Conservation (phyloP, 768 basidiomycete species). For the Pulveroboletus sp. region DNA sequence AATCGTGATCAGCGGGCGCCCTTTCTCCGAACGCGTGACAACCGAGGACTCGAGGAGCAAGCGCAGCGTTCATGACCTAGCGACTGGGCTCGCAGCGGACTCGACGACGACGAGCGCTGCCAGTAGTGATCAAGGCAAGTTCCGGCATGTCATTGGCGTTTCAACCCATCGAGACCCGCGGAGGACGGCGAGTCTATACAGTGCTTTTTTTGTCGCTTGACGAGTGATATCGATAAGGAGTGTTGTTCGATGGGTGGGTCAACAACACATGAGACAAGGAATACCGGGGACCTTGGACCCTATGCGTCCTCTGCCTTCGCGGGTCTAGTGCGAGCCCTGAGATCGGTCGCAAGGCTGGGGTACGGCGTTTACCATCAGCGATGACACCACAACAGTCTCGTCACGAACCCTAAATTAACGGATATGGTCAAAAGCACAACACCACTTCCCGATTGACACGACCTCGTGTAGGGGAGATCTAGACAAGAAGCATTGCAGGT, state of each 20-base stretch:
- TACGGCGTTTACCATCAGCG: constrained; percentile 20
- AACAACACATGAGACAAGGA: neutral
- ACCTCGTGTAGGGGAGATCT: constrained; percentile 25
- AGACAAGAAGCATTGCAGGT: constrained; percentile 15
- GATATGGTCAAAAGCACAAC: constrained; percentile 25
- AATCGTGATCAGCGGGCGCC: neutral
- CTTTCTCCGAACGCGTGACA: neutral
- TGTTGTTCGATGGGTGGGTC: neutral
- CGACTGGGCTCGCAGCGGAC: neutral
- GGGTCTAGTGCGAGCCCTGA: constrained; percentile 13
- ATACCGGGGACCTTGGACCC: constrained; percentile 22
- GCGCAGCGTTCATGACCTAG: neutral
- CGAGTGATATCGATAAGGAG: too few species aligned
- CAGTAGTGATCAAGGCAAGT: constrained; percentile 4
- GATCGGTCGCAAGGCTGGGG: constrained; percentile 16
- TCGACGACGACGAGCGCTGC: neutral
- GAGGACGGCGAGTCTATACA: constrained; percentile 15
- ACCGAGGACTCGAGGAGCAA: constrained; percentile 7
- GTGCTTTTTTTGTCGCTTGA: constrained; percentile 7
- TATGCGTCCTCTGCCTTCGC: constrained; percentile 4
- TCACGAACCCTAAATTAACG: constrained; percentile 31
- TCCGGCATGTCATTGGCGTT: constrained; percentile 14
- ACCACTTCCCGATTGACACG: constrained; percentile 25
- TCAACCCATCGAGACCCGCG: constrained; percentile 27
- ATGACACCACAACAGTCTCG: constrained; percentile 11